Evolutionary conservation across 192 early-diverging fungal species (phyloP).

Genomic region (Entomortierella lignicola): DNA sequence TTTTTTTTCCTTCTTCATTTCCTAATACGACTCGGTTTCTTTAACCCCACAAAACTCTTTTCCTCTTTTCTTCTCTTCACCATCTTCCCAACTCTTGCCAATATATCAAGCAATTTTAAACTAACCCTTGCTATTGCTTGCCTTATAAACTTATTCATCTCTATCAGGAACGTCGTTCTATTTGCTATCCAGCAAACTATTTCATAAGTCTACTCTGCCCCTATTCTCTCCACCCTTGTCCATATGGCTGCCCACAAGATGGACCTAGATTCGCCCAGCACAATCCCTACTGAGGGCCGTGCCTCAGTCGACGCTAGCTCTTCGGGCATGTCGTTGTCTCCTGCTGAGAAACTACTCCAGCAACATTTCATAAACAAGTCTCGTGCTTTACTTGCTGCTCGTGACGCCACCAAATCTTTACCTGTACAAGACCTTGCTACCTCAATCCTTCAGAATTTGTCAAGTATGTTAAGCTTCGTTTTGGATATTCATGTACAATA

Average conservation of each 20-base stretch:
- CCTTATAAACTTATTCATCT: too few species aligned
- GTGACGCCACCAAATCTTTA: slow-evolving; percentile 2
- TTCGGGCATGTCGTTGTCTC: too few species aligned
- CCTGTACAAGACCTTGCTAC: slow-evolving; percentile 16
- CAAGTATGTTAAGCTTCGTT: slow-evolving; percentile 17
- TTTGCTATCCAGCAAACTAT: background rate
- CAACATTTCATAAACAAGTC: slow-evolving; percentile 33
- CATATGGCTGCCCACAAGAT: slow-evolving; percentile 24
- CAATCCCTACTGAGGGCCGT: background rate
- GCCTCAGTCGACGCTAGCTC: background rate
- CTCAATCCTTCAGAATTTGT: slow-evolving; percentile 28
- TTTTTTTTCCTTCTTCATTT: slow-evolving; percentile 5
- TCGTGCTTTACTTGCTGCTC: slow-evolving; percentile 15
- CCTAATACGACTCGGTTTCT: too few species aligned
- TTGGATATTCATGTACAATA: background rate
- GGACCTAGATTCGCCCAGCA: slow-evolving; percentile 10
- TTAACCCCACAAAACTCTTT: background rate
- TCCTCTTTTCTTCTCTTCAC: background rate
- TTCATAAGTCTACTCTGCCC: background rate
- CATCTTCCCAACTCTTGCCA: background rate
- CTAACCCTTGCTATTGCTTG: background rate
- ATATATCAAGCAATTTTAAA: background rate
- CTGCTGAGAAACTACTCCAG: slow-evolving; percentile 27
- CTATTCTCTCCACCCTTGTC: background rate
- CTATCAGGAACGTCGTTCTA: background rate